Conservation (phyloP, 2,329 filamentous ascomycete species). For the Paraphoma chrysanthemicola region DNA sequence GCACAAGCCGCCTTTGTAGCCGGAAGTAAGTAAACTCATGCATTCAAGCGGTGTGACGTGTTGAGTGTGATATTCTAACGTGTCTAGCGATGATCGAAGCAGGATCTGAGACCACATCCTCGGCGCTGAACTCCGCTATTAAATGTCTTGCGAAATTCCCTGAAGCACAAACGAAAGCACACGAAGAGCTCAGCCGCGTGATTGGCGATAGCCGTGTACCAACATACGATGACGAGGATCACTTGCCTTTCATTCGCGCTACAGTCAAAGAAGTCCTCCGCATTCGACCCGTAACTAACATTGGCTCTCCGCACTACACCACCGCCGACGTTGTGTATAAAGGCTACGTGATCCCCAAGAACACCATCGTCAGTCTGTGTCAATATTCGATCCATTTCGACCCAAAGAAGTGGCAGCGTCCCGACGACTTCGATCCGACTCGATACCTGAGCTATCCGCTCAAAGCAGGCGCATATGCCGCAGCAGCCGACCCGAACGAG, state of each 20-base stretch:
- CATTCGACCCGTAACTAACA: conserved; percentile 28
- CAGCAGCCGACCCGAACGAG: conserved; percentile 24
- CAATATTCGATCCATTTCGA: conserved; percentile 32
- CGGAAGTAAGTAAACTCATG: conserved; percentile 14
- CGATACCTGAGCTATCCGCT: conserved; percentile 30
- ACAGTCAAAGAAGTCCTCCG: conserved; percentile 37
- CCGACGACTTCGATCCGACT: conserved; percentile 37
- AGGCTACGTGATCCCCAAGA: conserved; percentile 42
- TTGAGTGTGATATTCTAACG: neutral
- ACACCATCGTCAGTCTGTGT: conserved; percentile 35
- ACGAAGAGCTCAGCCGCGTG: conserved; percentile 13
- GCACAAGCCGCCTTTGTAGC: conserved; percentile 27
- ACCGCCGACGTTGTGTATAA: conserved; percentile 38
- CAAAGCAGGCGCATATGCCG: conserved; percentile 26
- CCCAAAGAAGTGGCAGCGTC: conserved; percentile 27
- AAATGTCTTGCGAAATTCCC: conserved; percentile 19
- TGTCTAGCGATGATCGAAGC: conserved; percentile 35
- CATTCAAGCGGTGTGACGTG: neutral
- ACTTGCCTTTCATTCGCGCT: conserved; percentile 40
- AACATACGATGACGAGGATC: conserved; percentile 3
- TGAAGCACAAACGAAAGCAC: conserved; percentile 11
- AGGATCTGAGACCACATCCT: conserved; percentile 40
- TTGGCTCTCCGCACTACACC: conserved; percentile 28
- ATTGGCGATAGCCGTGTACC: conserved; percentile 11
- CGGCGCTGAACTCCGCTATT: conserved; percentile 27